phyloP scores from a whole-genome alignment of 2,329 filamentous ascomycete species.

The Pseudogymnoascus sp. region DNA sequence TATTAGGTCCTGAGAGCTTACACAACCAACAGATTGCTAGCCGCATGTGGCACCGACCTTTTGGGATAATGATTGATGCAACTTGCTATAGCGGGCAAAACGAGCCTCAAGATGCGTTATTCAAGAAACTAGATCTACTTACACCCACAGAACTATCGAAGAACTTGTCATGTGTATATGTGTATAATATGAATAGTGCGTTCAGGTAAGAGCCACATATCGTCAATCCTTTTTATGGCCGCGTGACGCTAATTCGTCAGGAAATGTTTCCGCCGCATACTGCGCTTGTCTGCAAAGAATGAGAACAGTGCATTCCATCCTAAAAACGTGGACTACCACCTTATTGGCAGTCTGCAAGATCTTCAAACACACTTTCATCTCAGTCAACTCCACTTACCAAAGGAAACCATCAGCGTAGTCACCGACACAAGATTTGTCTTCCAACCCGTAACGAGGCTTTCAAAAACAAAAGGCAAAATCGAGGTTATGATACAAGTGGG shows the following conservation, averaged over 20 bases:
- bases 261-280: slow-evolving; percentile 56
- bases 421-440: slow-evolving; percentile 58
- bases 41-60: slow-evolving; percentile 60
- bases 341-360: slow-evolving; percentile 57
- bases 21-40: slow-evolving; percentile 48
- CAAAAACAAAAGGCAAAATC: slow-evolving; percentile 61
- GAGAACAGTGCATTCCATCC: slow-evolving; percentile 54
- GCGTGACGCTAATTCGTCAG: slow-evolving; percentile 23
- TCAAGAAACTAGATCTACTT: slow-evolving; percentile 53
- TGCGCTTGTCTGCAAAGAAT: slow-evolving; percentile 53
- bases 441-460: slow-evolving; percentile 55
- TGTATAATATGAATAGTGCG: slow-evolving; percentile 67
- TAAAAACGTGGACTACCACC: slow-evolving; percentile 55
- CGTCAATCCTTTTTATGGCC: not conserved
- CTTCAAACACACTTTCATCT: slow-evolving; percentile 59
- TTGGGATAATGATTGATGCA: slow-evolving; percentile 58
- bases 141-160: slow-evolving; percentile 52
- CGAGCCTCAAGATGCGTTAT: slow-evolving; percentile 56
- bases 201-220: slow-evolving; percentile 45
- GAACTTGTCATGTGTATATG: slow-evolving; percentile 52
- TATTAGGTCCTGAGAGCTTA: slow-evolving; percentile 8
- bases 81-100: slow-evolving; percentile 62
- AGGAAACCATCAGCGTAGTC: slow-evolving; percentile 61
- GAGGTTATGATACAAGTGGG: slow-evolving; percentile 62
- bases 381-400: slow-evolving; percentile 56